Evolutionary conservation across 768 basidiomycete species (phyloP).

Genomic region (Hortiboletus campestris): DNA sequence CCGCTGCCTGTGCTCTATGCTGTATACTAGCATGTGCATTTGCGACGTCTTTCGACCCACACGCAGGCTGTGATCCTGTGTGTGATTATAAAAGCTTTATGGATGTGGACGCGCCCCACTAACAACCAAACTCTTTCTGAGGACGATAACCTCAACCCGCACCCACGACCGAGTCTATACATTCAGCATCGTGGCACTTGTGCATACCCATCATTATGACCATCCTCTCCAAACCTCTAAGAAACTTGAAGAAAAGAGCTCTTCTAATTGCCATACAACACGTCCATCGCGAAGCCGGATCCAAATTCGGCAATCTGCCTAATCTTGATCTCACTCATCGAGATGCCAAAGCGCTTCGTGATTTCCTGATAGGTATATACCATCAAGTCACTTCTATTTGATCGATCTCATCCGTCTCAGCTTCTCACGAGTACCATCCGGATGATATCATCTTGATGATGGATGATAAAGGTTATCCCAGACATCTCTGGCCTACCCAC

Average conservation of each 20-base stretch:
- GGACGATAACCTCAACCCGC: background rate
- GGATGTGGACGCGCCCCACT: background rate
- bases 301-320: background rate
- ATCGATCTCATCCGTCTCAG: slow-evolving; percentile 21
- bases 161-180: background rate
- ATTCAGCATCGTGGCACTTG: too few species aligned
- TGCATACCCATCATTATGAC: background rate
- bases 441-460: slow-evolving; percentile 44
- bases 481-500: slow-evolving; percentile 39
- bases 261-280: slow-evolving; percentile 18
- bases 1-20: background rate
- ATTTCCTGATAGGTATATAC: slow-evolving; percentile 18
- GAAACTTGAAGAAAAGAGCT: slow-evolving; percentile 18
- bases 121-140: background rate
- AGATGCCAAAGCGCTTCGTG: slow-evolving; percentile 14
- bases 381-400: background rate
- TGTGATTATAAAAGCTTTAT: too few species aligned
- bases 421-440: slow-evolving; percentile 36
- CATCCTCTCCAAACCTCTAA: background rate
- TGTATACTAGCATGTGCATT: background rate
- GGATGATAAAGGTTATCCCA: slow-evolving; percentile 32
- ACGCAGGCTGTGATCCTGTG: background rate
- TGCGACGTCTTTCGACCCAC: too few species aligned
- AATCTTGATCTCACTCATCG: slow-evolving; percentile 20
- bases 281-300: slow-evolving; percentile 2